These are phyloP conservation scores for Babesia sp. DNA, from an alignment of 169 alveolate species.

Conservation along the genomic window DNA sequence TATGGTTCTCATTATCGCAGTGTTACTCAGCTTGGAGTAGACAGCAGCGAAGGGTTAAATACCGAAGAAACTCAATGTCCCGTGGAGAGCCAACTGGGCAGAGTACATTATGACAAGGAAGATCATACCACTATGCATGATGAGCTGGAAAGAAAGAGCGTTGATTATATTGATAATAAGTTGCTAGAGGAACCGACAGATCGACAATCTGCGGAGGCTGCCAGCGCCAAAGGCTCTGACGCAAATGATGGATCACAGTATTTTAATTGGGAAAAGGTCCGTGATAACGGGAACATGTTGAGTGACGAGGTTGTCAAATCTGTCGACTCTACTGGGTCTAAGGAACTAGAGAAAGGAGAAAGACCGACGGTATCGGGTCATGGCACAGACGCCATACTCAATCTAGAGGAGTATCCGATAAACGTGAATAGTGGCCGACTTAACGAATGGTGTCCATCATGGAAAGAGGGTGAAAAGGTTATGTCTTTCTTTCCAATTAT, in stretches of 20 bases:
- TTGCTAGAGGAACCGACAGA: neutral
- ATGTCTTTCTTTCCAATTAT: slow-evolving; percentile 76
- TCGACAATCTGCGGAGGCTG: neutral
- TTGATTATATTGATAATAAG: slow-evolving; percentile 47
- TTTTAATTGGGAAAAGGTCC: slow-evolving; percentile 16
- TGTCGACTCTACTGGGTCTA: slow-evolving; percentile 36
- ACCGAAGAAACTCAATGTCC: neutral
- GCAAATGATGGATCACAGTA: neutral
- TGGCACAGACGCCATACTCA: slow-evolving; percentile 44
- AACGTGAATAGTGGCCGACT: slow-evolving; percentile 70
- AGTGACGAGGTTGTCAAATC: slow-evolving; percentile 43
- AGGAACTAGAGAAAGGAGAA: slow-evolving; percentile 52
- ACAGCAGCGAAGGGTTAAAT: neutral
- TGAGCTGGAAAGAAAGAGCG: slow-evolving; percentile 45
- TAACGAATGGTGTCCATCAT: slow-evolving; percentile 74
- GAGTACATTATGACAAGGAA: slow-evolving; percentile 33
- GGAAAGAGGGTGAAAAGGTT: slow-evolving; percentile 71
- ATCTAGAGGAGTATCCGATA: slow-evolving; percentile 52
- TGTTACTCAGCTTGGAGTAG: neutral
- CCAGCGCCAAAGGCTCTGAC: neutral
- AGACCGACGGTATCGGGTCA: slow-evolving; percentile 46
- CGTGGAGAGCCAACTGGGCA: neutral
- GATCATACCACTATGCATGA: slow-evolving; percentile 35
- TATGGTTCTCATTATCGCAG: neutral
- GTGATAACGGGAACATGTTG: slow-evolving; percentile 6